Base-by-base conservation (phyloP, 805 yeast genomes). In the Candida broadrunensis region DNA sequence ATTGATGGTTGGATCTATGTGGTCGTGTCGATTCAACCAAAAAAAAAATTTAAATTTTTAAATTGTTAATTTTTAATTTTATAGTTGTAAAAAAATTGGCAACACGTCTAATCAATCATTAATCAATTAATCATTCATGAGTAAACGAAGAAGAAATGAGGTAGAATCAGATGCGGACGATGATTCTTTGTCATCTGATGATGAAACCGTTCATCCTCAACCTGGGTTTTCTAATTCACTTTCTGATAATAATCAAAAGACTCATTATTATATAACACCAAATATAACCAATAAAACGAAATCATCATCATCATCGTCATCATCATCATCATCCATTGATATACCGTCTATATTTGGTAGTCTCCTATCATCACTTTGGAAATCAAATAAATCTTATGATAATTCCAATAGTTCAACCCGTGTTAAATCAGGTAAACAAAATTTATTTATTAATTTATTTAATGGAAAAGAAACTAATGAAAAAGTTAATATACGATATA, bases 191-290 rank as follows among this genome's bases (percentile, higher is more conserved):
- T 12, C 26, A 12, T 21, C 37, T 8, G 30, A 35, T 16, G 32
- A 7, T 33, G 36, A 33, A 33, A 15, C 3, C 16, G 37, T 23
- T 19, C 12, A 25, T 5, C 5, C 5, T 25, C 12, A 25, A 13
- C 5, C 5, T 25, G 29, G 14, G 6, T 13, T 9, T 8, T 25
- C 29, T 7, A n/a, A 29, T 11, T 8, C 32, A 15, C 13, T 29
- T 5, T 4, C 32, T 35, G 49, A 47, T 17, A 51, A 59, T 40
- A 39, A 49, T 18, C 70, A 61, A 37, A 60, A 63, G 47, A 58
- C 72, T 0, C 69, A 62, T 46, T 68, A 68, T 47, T 51, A 61
- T 37, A 34, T 64, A 8, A 47, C 44, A 12, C 46, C 56, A 8
- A 38, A 38, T 7, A 34, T 33, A 24, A 33, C 31, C 35, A 37